Evolutionary conservation across 768 basidiomycete genomes (phyloP), one percentile per base, ranked within the genome.

Genomic region (Stropharia rugosoannulata): DNA sequence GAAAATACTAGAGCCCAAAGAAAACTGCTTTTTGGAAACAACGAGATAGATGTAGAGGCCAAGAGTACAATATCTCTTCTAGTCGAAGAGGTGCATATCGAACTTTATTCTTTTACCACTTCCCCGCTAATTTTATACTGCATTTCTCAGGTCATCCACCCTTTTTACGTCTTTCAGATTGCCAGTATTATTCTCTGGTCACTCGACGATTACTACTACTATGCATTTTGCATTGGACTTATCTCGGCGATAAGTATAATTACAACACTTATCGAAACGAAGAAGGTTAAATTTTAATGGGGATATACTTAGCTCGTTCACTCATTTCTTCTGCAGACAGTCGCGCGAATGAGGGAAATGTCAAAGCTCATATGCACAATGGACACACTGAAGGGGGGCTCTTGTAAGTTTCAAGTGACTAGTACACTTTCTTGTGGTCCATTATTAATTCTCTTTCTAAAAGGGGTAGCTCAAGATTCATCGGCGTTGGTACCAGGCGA

Each of bases 101-200:
- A 46, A 60, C 13, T 51, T 12, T 37, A n/a, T 41, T 15, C 29
- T 38, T 7, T 38, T 7, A 36, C 44, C 15, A 13, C 47, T 38
- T 13, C 36, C n/a, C 22, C 22, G 4, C 22, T 22, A 22, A 40
- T 35, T 50, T 42, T 57, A 22, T 54, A 46, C 38, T 57, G 35
- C 37, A 54, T 44, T 40, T 42, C 27, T 43, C 43, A 77, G 93
- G 84, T 97, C 43, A 88, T 98, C 38, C 96, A 98, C 67, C 97
- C 97, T 0, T 98, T 98, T 72, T 98, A 98, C 67, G 89, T 99
- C 52, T 99, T 99, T 67, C 97, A 99, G 79, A 87, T 98, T 61
- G 93, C 93, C 48, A 97, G 94, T 61, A 90, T 98, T 62, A 75
- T 91, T 38, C 74, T 99, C 5, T 99, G 97, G 97, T 89, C 90